A percentile compares a stretch with the other conserved stretches of the same genome.
Evolutionary conservation across 331 rosid species (phyloP).

Genomic region (Ulmus americana): DNA sequence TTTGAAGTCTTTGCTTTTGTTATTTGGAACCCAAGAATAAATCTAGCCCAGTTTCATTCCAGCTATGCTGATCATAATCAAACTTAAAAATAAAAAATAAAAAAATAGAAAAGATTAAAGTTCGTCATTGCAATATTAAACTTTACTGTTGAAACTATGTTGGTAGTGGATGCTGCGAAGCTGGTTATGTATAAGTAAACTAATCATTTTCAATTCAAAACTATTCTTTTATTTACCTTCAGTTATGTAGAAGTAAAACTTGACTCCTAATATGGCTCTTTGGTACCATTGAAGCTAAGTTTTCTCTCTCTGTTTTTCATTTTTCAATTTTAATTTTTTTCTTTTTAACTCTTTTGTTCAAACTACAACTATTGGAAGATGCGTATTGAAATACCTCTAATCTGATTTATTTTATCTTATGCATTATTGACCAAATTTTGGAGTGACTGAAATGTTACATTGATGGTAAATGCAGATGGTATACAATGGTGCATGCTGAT

Average conservation of each 20-base stretch:
- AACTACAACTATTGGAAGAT: neutral
- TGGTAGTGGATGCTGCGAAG: neutral
- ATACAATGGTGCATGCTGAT: conserved; percentile 76
- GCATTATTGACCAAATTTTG: neutral
- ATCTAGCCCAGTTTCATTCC: too few relatives aligned
- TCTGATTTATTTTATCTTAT: neutral
- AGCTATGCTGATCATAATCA: too few relatives aligned
- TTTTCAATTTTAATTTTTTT: neutral
- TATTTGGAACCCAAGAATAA: too few relatives aligned
- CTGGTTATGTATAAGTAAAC: neutral
- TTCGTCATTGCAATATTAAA: neutral
- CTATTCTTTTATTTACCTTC: too few relatives aligned
- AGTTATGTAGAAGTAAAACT: too few relatives aligned
- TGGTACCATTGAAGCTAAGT: neutral
- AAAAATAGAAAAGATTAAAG: neutral
- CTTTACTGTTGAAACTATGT: neutral
- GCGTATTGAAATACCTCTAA: neutral
- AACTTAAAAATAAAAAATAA: too few relatives aligned
- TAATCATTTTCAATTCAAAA: too few relatives aligned
- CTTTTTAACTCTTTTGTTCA: neutral
- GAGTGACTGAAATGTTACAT: conserved; percentile 8
- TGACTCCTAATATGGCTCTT: neutral
- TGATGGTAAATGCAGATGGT: conserved; percentile 60
- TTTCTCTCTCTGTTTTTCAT: too few relatives aligned
- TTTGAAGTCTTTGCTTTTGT: neutral